Evolutionary conservation across 2,329 filamentous ascomycete genomes (phyloP).

Genomic region (Chaetomium sp.): DNA sequence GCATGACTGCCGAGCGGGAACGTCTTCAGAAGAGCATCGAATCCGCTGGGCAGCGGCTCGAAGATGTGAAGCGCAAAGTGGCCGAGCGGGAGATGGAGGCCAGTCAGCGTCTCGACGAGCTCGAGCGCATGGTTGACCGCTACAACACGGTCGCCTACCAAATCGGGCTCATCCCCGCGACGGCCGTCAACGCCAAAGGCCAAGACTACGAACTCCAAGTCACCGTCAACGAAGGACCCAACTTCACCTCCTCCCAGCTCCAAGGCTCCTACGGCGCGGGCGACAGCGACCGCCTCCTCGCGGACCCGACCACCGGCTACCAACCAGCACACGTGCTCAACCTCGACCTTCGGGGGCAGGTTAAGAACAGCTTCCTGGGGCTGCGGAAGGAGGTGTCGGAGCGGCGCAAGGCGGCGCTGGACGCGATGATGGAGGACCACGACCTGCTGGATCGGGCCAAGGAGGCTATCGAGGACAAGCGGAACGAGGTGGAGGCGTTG

Average conservation of each 20-base stretch:
- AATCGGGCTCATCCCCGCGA: constrained; percentile 79
- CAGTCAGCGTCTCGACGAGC: constrained; percentile 76
- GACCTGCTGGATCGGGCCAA: constrained; percentile 91
- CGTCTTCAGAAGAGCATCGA: constrained; percentile 86
- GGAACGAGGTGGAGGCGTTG: constrained; percentile 83
- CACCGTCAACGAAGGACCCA: constrained; percentile 69
- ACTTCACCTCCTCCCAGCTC: constrained; percentile 63
- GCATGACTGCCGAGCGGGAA: constrained; percentile 94
- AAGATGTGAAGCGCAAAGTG: constrained; percentile 78
- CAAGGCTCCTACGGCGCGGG: constrained; percentile 37
- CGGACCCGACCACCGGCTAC: constrained; percentile 78
- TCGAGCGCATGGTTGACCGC: constrained; percentile 82
- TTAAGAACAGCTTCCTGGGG: constrained; percentile 70
- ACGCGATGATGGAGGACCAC: constrained; percentile 89
- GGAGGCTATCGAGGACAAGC: constrained; percentile 94
- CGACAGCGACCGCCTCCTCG: constrained; percentile 70
- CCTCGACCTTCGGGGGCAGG: constrained; percentile 74
- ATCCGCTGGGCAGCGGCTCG: constrained; percentile 64
- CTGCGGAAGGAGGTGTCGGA: constrained; percentile 91
- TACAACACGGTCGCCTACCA: constrained; percentile 96
- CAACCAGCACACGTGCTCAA: constrained; percentile 84
- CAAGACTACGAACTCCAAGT: constrained; percentile 78
- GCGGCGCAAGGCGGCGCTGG: constrained; percentile 70
- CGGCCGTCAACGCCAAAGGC: constrained; percentile 79
- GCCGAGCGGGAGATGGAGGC: constrained; percentile 85